phyloP scores from a whole-genome alignment of 1,139 yeast species.

The Taphrina deformans region DNA sequence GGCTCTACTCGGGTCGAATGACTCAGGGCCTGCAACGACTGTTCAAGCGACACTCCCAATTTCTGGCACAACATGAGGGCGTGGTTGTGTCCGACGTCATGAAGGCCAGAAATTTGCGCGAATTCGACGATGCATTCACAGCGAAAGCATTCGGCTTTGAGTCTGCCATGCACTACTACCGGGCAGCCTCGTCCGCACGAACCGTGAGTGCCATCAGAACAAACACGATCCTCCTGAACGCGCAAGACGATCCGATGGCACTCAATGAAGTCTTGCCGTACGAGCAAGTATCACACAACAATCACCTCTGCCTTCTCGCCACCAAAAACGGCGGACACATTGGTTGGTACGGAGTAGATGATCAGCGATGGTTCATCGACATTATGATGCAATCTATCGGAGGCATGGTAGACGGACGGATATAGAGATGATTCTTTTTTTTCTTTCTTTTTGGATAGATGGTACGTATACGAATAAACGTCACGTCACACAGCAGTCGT shows the following conservation, averaged over 20 bases:
- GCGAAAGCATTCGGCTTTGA: conserved; percentile 73
- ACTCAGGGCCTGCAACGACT: conserved; percentile 63
- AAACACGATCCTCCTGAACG: conserved; percentile 67
- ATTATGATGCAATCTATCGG: conserved; percentile 63
- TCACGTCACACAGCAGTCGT: too few species aligned
- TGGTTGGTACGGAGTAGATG: conserved; percentile 65
- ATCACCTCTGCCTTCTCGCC: conserved; percentile 63
- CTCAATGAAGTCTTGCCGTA: conserved; percentile 60
- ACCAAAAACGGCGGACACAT: conserved; percentile 88
- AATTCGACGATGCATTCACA: conserved; percentile 73
- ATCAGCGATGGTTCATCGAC: conserved; percentile 69
- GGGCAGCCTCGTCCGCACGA: conserved; percentile 64
- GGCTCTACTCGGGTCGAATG: conserved; percentile 66
- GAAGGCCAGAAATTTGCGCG: conserved; percentile 50
- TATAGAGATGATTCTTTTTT: too few species aligned
- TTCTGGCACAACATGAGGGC: conserved; percentile 50
- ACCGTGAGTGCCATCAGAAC: conserved; percentile 58
- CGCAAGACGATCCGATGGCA: conserved; percentile 84
- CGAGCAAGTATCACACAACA: conserved; percentile 62
- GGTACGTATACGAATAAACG: too few species aligned
- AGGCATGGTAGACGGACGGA: conserved; percentile 41
- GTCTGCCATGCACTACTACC: conserved; percentile 70
- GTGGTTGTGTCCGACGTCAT: conserved; percentile 45
- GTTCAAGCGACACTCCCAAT: conserved; percentile 47
- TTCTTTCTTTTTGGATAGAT: too few species aligned